phyloP scores from a whole-genome alignment of 1,284 basidiomycete genomes.

The Inonotus hispidus region DNA sequence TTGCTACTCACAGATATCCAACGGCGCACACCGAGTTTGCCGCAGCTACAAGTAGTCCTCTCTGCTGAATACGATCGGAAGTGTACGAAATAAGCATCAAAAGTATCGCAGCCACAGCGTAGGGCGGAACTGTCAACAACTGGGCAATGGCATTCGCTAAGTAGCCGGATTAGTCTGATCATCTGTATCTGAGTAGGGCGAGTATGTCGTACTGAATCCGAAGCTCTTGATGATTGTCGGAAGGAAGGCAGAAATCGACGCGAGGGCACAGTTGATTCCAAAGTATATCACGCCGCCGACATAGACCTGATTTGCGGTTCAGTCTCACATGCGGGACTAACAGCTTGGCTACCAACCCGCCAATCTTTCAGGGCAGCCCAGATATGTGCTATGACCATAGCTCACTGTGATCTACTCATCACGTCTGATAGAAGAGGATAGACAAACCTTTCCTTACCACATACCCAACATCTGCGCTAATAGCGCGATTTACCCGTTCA shows the following conservation, averaged over 20 bases:
- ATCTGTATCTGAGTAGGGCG: not conserved
- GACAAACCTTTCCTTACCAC: constrained; percentile 58
- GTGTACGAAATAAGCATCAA: constrained; percentile 57
- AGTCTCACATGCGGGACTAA: not conserved
- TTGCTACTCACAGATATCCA: constrained; percentile 54
- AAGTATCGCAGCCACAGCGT: constrained; percentile 65
- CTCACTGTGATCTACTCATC: constrained; percentile 14
- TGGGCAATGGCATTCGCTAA: constrained; percentile 52
- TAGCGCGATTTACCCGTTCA: constrained; percentile 68
- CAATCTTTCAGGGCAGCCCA: constrained; percentile 64
- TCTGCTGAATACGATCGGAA: constrained; percentile 69
- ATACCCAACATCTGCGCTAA: constrained; percentile 60
- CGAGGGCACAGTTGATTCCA: constrained; percentile 73
- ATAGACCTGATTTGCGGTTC: constrained; percentile 42
- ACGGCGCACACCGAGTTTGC: constrained; percentile 49
- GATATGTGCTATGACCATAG: constrained; percentile 44
- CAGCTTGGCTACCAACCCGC: constrained; percentile 41
- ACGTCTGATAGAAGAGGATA: constrained; percentile 5
- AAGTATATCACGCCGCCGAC: constrained; percentile 66
- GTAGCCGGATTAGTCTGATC: not conserved
- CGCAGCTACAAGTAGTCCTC: constrained; percentile 55
- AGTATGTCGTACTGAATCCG: constrained; percentile 45
- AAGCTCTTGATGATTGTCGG: constrained; percentile 79
- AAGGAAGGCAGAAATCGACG: constrained; percentile 77
- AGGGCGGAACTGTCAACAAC: constrained; percentile 77